These are phyloP conservation scores for Tylopilus felleus DNA, from an alignment of 768 basidiomycete species.

Conservation along the genomic window DNA sequence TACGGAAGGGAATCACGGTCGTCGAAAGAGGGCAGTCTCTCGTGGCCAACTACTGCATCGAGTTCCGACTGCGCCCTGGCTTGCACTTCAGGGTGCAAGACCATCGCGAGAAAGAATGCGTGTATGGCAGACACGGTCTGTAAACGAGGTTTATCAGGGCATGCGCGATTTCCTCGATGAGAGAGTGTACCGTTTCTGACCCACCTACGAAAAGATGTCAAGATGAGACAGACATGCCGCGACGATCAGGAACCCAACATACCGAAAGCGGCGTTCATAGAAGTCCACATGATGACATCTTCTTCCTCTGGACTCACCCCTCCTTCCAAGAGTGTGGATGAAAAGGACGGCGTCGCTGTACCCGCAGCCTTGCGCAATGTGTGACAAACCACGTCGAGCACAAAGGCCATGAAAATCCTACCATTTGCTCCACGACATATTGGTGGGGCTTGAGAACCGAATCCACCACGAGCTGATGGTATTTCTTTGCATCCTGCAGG, in stretches of 20 bases:
- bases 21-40: slow-evolving; percentile 18
- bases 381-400: not conserved
- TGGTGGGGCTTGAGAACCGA: slow-evolving; percentile 45
- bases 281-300: slow-evolving; percentile 22
- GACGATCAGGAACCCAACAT: not conserved
- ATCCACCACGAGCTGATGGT: slow-evolving; percentile 27
- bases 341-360: slow-evolving; percentile 17
- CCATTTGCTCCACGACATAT: slow-evolving; percentile 47
- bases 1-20: slow-evolving; percentile 27
- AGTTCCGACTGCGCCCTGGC: slow-evolving; percentile 25
- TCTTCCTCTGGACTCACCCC: slow-evolving; percentile 17
- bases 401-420: slow-evolving; percentile 12
- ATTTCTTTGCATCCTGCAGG: slow-evolving; percentile 28
- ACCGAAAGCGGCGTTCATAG: not conserved
- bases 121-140: slow-evolving; percentile 15
- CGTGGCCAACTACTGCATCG: slow-evolving; percentile 20
- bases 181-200: slow-evolving; percentile 5
- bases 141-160: not conserved
- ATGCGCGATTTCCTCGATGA: slow-evolving; percentile 38
- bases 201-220: not conserved
- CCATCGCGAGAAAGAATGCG: slow-evolving; percentile 26
- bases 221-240: not conserved
- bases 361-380: slow-evolving; percentile 14
- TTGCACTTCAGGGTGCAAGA: slow-evolving; percentile 23
- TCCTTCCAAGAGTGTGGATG: slow-evolving; percentile 12